Conservation (phyloP, 352 stramenopile species). For the Globisporangium alternatum region DNA sequence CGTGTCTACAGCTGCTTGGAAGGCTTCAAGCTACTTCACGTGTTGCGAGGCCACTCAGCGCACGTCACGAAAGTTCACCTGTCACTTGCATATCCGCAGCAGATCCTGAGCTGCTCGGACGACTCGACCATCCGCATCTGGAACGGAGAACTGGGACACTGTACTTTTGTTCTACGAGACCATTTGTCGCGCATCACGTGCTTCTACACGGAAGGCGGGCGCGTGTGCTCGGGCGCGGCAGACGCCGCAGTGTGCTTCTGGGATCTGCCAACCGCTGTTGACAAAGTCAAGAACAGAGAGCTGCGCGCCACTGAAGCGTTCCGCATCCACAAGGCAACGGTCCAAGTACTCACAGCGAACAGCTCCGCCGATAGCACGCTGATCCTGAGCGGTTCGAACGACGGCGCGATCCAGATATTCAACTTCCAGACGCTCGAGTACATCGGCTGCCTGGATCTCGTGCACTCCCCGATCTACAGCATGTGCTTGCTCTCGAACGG, state of each 20-base stretch:
- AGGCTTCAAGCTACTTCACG: conserved; percentile 38
- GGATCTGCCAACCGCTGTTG: conserved; percentile 21
- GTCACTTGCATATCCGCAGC: conserved; percentile 16
- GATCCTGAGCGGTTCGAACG: conserved; percentile 69
- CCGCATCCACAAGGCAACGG: conserved; percentile 44
- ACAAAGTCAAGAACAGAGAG: conserved; percentile 8
- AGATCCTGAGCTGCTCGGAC: conserved; percentile 59
- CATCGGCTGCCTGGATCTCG: conserved; percentile 39
- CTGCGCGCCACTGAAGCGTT: conserved; percentile 27
- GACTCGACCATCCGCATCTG: conserved; percentile 61
- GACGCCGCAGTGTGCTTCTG: conserved; percentile 64
- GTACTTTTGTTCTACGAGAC: conserved; percentile 32
- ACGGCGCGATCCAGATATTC: conserved; percentile 73
- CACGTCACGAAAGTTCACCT: conserved; percentile 61
- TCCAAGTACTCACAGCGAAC: conserved; percentile 44
- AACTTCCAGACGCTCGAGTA: conserved; percentile 37
- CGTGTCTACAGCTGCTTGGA: conserved; percentile 43
- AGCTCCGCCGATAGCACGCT: conserved; percentile 12
- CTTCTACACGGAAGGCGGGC: conserved; percentile 19
- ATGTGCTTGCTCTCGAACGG: conserved; percentile 26
- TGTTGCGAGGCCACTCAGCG: conserved; percentile 44
- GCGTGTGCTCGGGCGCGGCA: conserved; percentile 57
- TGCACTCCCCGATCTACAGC: conserved; percentile 55
- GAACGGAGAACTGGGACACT: conserved; percentile 40
- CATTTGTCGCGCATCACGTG: conserved; percentile 60